phyloP scores from a whole-genome alignment of 192 early-diverging fungal genomes.

The Lunasporangiospora selenospora region DNA sequence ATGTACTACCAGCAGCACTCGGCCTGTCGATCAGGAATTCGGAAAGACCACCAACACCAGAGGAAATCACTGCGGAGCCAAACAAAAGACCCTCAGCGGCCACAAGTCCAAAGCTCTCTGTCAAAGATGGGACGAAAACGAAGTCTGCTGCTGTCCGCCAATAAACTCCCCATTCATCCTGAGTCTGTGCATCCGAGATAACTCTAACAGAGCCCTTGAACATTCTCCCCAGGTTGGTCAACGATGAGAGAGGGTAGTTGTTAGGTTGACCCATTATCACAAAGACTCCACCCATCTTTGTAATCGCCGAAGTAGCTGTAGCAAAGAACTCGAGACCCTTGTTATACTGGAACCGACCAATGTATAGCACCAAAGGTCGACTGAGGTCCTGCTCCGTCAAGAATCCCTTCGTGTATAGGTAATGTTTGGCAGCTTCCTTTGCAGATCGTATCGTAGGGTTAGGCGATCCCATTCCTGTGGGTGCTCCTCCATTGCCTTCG shows the following conservation, averaged over 20 bases:
- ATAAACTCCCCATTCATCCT: constrained; percentile 53
- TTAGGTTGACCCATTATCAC: constrained; percentile 63
- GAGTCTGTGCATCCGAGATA: constrained; percentile 47
- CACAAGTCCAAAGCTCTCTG: constrained; percentile 62
- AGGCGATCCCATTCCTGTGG: background rate
- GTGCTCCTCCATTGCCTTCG: background rate
- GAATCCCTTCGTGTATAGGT: constrained; percentile 45
- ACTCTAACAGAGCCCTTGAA: constrained; percentile 50
- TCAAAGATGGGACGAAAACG: constrained; percentile 58
- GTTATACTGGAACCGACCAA: constrained; percentile 66
- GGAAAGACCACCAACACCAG: constrained; percentile 56
- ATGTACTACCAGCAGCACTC: background rate
- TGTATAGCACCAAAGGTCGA: constrained; percentile 54
- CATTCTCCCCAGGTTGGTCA: constrained; percentile 38
- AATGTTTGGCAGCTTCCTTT: constrained; percentile 57
- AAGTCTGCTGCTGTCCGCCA: constrained; percentile 62
- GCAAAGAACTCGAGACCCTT: constrained; percentile 60
- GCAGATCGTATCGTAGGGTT: constrained; percentile 31
- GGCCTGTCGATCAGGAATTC: constrained; percentile 61
- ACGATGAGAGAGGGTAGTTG: constrained; percentile 52
- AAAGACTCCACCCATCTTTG: constrained; percentile 50
- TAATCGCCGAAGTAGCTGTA: constrained; percentile 36
- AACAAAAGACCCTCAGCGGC: constrained; percentile 65
- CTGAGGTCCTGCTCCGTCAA: constrained; percentile 46
- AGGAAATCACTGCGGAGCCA: constrained; percentile 58